These are phyloP conservation scores for Dichotomocladium elegans DNA, from an alignment of 371 early-diverging fungal genomes.

Conservation along the genomic window DNA sequence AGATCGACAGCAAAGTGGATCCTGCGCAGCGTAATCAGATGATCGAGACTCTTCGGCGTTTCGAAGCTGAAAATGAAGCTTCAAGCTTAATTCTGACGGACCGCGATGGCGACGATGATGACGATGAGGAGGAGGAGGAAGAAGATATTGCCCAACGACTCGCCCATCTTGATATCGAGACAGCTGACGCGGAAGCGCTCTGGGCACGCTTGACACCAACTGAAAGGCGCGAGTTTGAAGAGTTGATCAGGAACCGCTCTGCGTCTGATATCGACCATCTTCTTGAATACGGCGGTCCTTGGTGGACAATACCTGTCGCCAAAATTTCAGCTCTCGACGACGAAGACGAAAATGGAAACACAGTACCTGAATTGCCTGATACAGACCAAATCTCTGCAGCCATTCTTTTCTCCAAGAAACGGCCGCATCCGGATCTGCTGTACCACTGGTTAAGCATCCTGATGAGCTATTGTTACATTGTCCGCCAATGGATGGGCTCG, in stretches of 20 bases:
- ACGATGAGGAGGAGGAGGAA: conserved; percentile 31
- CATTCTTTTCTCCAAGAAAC: conserved; percentile 16
- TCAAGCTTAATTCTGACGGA: no score
- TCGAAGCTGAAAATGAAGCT: conserved; percentile 43
- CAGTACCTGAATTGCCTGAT: conserved; percentile 7
- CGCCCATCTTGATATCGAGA: conserved; percentile 45
- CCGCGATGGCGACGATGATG: conserved; percentile 15
- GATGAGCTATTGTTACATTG: conserved; percentile 32
- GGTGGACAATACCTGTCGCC: no score
- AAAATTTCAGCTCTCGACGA: no score
- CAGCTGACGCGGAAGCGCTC: conserved; percentile 46
- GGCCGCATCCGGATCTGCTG: conserved; percentile 5
- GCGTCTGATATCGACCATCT: no score
- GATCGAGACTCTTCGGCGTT: conserved; percentile 48
- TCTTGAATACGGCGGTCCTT: no score
- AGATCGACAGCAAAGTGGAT: conserved; percentile 46
- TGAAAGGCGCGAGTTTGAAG: conserved; percentile 54
- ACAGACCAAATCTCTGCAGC: conserved; percentile 15
- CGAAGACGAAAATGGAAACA: neutral
- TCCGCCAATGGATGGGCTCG: conserved; percentile 32
- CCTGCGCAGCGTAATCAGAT: conserved; percentile 44
- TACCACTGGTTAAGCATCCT: conserved; percentile 28
- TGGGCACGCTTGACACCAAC: conserved; percentile 50
- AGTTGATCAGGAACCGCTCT: conserved; percentile 3
- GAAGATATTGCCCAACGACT: conserved; percentile 48